Evolutionary conservation across 2,329 filamentous ascomycete genomes (phyloP).

Genomic region (Fusarium burgessii): DNA sequence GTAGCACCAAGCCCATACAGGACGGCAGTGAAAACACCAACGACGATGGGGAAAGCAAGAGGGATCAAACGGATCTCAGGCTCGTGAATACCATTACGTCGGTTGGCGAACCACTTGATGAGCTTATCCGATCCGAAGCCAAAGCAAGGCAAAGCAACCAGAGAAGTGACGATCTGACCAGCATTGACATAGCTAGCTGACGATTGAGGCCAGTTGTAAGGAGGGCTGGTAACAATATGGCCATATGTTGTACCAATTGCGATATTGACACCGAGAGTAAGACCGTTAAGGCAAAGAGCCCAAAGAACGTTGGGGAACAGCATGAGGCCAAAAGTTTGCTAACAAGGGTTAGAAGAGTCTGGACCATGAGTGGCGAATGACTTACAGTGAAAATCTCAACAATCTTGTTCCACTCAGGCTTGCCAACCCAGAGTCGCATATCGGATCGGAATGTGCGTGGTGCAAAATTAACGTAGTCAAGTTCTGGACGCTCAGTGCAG

Average conservation of each 20-base stretch:
- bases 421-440: constrained; percentile 37
- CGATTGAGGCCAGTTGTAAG: constrained; percentile 38
- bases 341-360: not conserved
- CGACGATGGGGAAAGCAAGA: constrained; percentile 34
- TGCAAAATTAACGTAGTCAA: constrained; percentile 37
- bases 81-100: constrained; percentile 37
- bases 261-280: constrained; percentile 40
- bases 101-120: constrained; percentile 38
- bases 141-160: constrained; percentile 35
- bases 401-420: constrained; percentile 32
- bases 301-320: constrained; percentile 42
- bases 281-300: constrained; percentile 38
- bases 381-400: constrained; percentile 26
- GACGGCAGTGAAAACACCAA: constrained; percentile 25
- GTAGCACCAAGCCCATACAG: constrained; percentile 14
- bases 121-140: constrained; percentile 38
- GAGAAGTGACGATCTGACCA: constrained; percentile 36
- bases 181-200: constrained; percentile 40
- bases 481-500: constrained; percentile 32
- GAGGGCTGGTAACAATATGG: constrained; percentile 27
- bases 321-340: constrained; percentile 40
- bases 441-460: constrained; percentile 39
- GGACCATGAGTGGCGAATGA: not conserved
- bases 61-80: constrained; percentile 38
- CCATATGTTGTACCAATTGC: constrained; percentile 42